Evolutionary conservation across 192 early-diverging fungal species (phyloP).

Genomic region (Coemansia sp.): DNA sequence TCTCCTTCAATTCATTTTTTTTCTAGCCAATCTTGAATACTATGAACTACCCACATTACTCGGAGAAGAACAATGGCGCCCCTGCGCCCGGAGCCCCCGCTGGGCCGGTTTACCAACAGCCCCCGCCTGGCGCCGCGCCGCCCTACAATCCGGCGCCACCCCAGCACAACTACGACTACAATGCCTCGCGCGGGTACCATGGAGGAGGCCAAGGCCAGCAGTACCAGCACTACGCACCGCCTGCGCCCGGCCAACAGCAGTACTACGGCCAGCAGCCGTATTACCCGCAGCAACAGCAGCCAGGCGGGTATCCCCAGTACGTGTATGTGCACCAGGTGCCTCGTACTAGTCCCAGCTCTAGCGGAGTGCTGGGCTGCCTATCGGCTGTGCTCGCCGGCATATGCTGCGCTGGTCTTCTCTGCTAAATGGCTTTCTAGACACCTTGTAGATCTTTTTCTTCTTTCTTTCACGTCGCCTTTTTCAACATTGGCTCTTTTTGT

Average conservation of each 20-base stretch:
- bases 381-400: neutral
- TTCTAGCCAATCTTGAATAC: neutral
- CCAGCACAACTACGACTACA: neutral
- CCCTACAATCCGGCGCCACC: neutral
- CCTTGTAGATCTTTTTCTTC: conserved; percentile 1
- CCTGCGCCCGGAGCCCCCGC: neutral
- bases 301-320: neutral
- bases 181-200: neutral
- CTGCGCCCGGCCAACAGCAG: neutral
- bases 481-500: neutral
- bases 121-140: neutral
- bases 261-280: neutral
- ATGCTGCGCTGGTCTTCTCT: neutral
- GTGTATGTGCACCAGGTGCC: neutral
- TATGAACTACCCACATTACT: neutral
- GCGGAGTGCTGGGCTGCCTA: neutral
- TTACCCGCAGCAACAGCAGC: neutral
- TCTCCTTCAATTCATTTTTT: neutral
- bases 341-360: neutral
- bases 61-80: neutral
- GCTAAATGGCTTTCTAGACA: neutral
- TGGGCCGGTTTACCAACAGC: neutral
- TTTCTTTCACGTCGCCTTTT: neutral
- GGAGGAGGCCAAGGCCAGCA: neutral
- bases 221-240: neutral